Percentiles rank a stretch among this genome's conserved stretches.
These are phyloP conservation scores for Aspergillus pseudotamarii DNA, from an alignment of 2,329 filamentous ascomycete genomes.

Conservation along the genomic window DNA sequence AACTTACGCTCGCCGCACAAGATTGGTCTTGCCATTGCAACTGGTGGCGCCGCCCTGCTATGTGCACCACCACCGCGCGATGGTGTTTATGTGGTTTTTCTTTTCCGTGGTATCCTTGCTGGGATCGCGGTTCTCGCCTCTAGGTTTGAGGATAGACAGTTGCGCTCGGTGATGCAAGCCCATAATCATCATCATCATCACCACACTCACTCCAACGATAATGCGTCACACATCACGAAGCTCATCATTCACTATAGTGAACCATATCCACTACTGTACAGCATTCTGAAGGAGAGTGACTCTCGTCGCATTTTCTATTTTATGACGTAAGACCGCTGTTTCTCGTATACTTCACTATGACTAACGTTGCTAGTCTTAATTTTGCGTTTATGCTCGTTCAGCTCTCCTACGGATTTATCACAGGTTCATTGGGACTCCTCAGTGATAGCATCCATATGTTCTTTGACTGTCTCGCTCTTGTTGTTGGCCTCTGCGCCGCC, in stretches of 20 bases:
- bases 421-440: conserved; percentile 89
- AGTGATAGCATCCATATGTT: conserved; percentile 99
- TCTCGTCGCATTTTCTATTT: conserved; percentile 97
- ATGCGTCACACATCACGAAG: conserved; percentile 70
- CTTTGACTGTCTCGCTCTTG: conserved; percentile 91
- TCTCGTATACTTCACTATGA: background rate
- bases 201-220: conserved; percentile 40
- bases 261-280: conserved; percentile 76
- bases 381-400: conserved; percentile 94
- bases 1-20: conserved; percentile 35
- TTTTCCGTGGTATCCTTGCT: conserved; percentile 30
- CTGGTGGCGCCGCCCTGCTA: conserved; percentile 30
- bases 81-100: conserved; percentile 30
- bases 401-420: conserved; percentile 89
- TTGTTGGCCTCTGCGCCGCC: conserved; percentile 85
- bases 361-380: conserved; percentile 68
- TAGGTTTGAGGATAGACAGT: conserved; percentile 35
- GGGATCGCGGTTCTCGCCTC: conserved; percentile 35
- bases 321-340: conserved; percentile 67
- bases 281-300: conserved; percentile 86
- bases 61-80: conserved; percentile 33
- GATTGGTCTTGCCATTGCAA: conserved; percentile 32
- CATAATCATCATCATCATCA: conserved; percentile 36
- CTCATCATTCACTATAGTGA: conserved; percentile 71
- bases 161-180: conserved; percentile 31